Evolutionary conservation across 1,139 yeast species (phyloP), one percentile per base, ranked within the genome.

Genomic region (Yamadazyma diddensiae): DNA sequence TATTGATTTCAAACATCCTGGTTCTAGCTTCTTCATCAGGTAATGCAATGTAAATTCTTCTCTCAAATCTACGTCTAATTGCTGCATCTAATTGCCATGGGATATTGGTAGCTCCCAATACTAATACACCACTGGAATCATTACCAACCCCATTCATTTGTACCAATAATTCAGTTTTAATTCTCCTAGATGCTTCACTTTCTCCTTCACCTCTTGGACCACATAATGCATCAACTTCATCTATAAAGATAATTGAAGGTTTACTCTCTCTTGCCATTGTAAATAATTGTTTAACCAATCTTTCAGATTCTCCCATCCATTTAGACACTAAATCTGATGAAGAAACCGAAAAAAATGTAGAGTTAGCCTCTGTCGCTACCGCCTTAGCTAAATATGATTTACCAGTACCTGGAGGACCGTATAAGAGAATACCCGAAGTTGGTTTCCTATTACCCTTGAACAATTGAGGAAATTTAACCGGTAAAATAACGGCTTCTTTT

Each of bases 81-180:
- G 98, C 99, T 28, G 97, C 90, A 59, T 94, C 99, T 45, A 94
- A 70, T 62, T 92, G 97, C 98, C 98, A 94, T 13, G 98, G 98
- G 38, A 94, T 92, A 57, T 94, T 94, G 4, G 99, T 94, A 2
- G 99, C 99, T 16, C 98, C 99, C 32, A 94, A 68, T 0, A 94
- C 98, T 26, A 94, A 67, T 2, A 94, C 97, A 6, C 99, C 98
- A 31, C 74, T 73, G 1, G 95, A 68, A 55, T 94, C 98, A 54
- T 87, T 90, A 10, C 98, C 98, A 5, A 94, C 98, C 48, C 98
- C 99, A 57, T 92, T 92, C 98, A 94, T 94, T 57, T 94, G 98
- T 6, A 94, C 97, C 50, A 94, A 72, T 35, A 94, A 69, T 57
- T 94, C 99, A 0, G 98, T 94, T 57, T 94, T 92, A 52, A 94